Evolutionary conservation across 176 grass and related monocot genomes (phyloP), one percentile per base, ranked within the genome.

Genomic region (Rhipidocladum racemiflorum): DNA sequence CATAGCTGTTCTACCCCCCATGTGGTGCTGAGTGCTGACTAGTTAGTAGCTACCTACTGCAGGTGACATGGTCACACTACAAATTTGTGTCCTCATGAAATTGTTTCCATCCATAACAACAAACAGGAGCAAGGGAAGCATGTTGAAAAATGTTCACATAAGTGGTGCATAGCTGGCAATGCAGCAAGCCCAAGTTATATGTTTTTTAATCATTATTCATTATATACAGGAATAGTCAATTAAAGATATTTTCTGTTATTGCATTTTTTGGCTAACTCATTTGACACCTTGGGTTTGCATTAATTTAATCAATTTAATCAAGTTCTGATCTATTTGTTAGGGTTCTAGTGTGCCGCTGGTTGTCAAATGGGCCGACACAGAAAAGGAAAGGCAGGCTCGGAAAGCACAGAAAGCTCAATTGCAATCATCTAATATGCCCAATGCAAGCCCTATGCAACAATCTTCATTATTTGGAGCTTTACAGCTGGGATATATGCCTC

Each of bases 281-380:
- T 66, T 89, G 50, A 80, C 20, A 81, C 44, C 10, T 69, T 63
- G 16, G 9, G 17, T 10, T 61, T 70, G 34, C 39, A 48, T 70
- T 76, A 71, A 54, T 24, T 50, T 87, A 80, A 24, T 3, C 20
- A 46, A 40, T 3, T 68, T n/a, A n/a, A n/a, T n/a, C 38, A 55
- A 39, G 4, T 23, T 88, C 4, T 38, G 5, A 21, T 83, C 44
- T 66, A 54, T 78, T 84, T 71, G 42, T 18, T 75, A 99, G 96
- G 92, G 96, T 81, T 99, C 96, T 83, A 99, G 84, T 87, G 93
- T 99, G 68, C 93, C 97, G 1, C 86, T 99, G 89, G 97, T 99
- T 93, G 91, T 99, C 76, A 99, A 99, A 88, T 99, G 97, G 97
- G 97, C 97, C 3, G 97, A 99, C 51, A 99, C 97, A n/a, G 93